Base-by-base conservation (phyloP, 2,329 filamentous ascomycete species). In the Apiospora marii region DNA sequence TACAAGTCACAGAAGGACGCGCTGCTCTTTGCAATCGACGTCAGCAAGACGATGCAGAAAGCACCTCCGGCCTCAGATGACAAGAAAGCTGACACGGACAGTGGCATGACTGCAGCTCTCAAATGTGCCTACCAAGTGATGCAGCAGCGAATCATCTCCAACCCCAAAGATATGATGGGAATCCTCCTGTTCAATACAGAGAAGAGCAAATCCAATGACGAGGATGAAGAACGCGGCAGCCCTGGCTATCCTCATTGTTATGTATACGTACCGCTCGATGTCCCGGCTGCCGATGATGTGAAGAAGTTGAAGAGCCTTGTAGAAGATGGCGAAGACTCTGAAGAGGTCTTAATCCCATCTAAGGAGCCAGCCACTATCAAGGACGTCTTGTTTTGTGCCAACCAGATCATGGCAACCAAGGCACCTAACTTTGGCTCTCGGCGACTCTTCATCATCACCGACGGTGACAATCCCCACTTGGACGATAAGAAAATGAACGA, bases 81-180 rank as follows among this genome's bases (percentile, higher is more conserved):
- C 69, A 97, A 94, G 83, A 96, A 95, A 81, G 90, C 91, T 61
- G 92, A 94, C 75, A 91, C 87, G 72, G 94, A 96, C 78, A 95
- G 93, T 64, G 91, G 96, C 4, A 87, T 94, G 0, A 88, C 92
- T 70, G 95, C 96, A 22, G 95, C 96, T 4, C 84, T 99, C 69
- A 98, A 98, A 87, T 98, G 94, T 78, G 96, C 96, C 72, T 97
- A 97, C 79, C 91, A 94, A 79, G 87, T 99, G 70, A 98, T 99
- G 94, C 94, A 98, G 84, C 96, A 98, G 84, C 94, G 96, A 77
- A 98, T 99, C 82, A 98, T 99, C 78, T 96, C 96, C 4, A 96
- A 95, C 74, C 96, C 96, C 1, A 95, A 92, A 79, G 96, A 99
- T 74, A 97, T 98, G 94, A 98, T 99, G 89, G 95, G 96, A 1